Evolutionary conservation across 768 basidiomycete genomes (phyloP), one percentile per base, ranked within the genome.

Genomic region (Lactarius sp.): DNA sequence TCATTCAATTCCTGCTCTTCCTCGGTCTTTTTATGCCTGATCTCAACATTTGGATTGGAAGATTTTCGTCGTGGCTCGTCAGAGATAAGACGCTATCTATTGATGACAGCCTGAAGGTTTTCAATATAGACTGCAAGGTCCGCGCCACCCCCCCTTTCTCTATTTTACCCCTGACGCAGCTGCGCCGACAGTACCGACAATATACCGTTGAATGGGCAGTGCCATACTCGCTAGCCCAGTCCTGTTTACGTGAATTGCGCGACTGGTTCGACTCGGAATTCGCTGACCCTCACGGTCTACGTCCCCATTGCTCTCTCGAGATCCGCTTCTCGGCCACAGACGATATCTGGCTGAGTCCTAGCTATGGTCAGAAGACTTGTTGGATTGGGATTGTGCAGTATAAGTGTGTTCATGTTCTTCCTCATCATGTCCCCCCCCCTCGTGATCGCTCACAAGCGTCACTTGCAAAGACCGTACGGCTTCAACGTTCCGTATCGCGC

Each of bases 311-410:
- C 73, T 90, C 92, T 1, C 81, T 99, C 69, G 97, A 98, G 77
- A 84, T 99, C 58, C 84, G 97, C 10, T 94, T 92, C 73, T 88
- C 92, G 50, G 85, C 85, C 14, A 79, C 80, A 27, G 97, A 98
- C 74, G 92, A 97, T 71, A 90, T 97, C 57, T 98, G 92, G 92
- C 79, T 99, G 37, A 93, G 90, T 72, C 97, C 97, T 2, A 88
- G 88, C 70, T 85, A 84, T 71, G 87, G 87, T 57, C 81, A 85
- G 61, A 78, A 76, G 72, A 94, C 90, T 8, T 90, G 87, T 69
- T 99, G 94, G 90, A 92, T 99, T 64, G 97, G 97, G n/a, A 85
- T 98, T 57, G 84, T 97, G n/a, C 92, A 95, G 71, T 99, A 87
- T 78, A 93, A 92, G 96, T 98, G 62, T 70, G 90, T 76, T 16